Conservation (phyloP, 192 early-diverging fungal species). For the Coemansia sp. region DNA sequence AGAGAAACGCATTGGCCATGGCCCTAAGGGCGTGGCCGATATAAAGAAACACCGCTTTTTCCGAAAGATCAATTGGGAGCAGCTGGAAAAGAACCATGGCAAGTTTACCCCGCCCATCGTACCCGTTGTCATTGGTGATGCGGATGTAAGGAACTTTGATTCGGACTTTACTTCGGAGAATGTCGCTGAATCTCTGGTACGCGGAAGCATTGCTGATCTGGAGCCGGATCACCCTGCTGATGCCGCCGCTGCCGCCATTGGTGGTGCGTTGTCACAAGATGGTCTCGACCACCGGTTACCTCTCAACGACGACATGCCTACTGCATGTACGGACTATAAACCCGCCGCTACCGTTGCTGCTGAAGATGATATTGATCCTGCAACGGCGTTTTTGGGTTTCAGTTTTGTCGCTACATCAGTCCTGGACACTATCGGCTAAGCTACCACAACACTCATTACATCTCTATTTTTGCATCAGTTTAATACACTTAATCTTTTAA, state of each 20-base stretch:
- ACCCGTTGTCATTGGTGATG: slow-evolving; percentile 55
- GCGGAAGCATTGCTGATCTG: slow-evolving; percentile 11
- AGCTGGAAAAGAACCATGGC: slow-evolving; percentile 46
- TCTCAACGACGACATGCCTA: background rate
- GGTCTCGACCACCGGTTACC: no score
- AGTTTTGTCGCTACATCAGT: slow-evolving; percentile 50
- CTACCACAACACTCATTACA: background rate
- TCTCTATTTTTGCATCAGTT: background rate
- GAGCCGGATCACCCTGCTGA: slow-evolving; percentile 8
- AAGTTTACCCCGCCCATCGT: slow-evolving; percentile 63
- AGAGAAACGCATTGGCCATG: slow-evolving; percentile 55
- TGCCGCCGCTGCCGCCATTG: background rate
- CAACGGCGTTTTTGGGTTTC: slow-evolving; percentile 48
- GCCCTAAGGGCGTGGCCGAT: slow-evolving; percentile 21
- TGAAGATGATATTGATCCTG: slow-evolving; percentile 23
- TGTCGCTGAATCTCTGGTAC: slow-evolving; percentile 31
- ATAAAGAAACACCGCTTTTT: slow-evolving; percentile 67
- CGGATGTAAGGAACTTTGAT: slow-evolving; percentile 79
- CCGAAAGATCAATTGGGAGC: slow-evolving; percentile 69
- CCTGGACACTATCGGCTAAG: slow-evolving; percentile 25
- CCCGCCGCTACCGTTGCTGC: background rate
- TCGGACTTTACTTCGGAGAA: slow-evolving; percentile 63
- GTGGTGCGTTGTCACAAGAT: no score
- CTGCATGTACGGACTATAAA: background rate
- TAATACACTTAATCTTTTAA: background rate